phyloP scores from a whole-genome alignment of 805 yeast species.

The Kuraishia borneana region DNA sequence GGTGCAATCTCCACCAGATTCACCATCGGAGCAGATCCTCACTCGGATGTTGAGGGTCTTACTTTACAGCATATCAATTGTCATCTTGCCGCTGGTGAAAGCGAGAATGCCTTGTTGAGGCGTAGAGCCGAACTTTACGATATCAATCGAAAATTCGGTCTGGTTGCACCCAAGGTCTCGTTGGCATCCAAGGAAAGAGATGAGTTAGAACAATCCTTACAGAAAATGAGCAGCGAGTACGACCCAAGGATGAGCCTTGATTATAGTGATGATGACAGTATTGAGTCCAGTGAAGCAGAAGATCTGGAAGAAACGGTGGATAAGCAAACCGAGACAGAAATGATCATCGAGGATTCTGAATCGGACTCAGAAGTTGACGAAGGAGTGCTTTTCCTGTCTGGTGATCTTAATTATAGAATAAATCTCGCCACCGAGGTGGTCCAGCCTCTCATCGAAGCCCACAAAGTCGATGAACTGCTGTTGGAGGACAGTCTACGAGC shows the following conservation, averaged over 20 bases:
- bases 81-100: constrained; percentile 34
- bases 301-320: neutral
- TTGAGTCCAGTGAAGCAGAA: neutral
- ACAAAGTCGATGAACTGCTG: constrained; percentile 23
- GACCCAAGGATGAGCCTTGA: neutral
- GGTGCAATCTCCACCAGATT: constrained; percentile 36
- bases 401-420: constrained; percentile 38
- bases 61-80: constrained; percentile 26
- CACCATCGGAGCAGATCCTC: constrained; percentile 19
- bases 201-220: neutral
- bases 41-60: constrained; percentile 12
- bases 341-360: neutral
- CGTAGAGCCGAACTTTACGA: constrained; percentile 6
- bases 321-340: neutral
- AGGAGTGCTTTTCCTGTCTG: constrained; percentile 24
- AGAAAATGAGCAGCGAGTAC: neutral
- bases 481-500: constrained; percentile 30
- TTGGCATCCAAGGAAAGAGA: neutral
- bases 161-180: constrained; percentile 1
- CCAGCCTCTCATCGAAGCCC: constrained; percentile 8
- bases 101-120: constrained; percentile 4
- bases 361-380: constrained; percentile 3
- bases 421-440: constrained; percentile 2
- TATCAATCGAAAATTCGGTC: constrained; percentile 5
- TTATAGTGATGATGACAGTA: neutral